Evolutionary conservation across 169 alveolate genomes (phyloP).

Genomic region (Eimeria tenella): DNA sequence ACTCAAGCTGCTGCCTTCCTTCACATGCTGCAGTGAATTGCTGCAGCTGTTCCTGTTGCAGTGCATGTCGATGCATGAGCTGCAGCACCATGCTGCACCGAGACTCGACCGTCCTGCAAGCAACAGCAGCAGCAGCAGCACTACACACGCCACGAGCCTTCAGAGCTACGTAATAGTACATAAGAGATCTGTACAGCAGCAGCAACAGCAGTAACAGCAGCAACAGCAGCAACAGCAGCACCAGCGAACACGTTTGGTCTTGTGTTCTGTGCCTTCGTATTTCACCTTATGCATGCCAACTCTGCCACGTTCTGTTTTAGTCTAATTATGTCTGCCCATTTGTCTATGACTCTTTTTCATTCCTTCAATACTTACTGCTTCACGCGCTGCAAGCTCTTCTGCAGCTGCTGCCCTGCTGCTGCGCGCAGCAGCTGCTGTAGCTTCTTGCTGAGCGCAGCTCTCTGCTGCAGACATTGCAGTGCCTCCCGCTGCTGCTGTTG

Average conservation of each 20-base stretch:
- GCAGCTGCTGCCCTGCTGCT: constrained; percentile 11
- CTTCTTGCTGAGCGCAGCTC: background rate
- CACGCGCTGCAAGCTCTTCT: background rate
- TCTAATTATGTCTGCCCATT: background rate
- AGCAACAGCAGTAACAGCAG: background rate
- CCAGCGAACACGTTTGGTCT: background rate
- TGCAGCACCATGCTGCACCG: constrained; percentile 55
- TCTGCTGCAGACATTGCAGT: constrained; percentile 9
- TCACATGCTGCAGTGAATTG: constrained; percentile 27
- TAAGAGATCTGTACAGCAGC: background rate
- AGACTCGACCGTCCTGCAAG: constrained; percentile 1
- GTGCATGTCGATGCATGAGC: constrained; percentile 50
- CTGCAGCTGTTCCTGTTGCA: constrained; percentile 57
- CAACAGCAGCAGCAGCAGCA: constrained; percentile 57
- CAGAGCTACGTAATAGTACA: too few species aligned
- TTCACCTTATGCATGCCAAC: too few species aligned
- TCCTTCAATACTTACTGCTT: background rate
- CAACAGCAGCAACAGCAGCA: constrained; percentile 6
- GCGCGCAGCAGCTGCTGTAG: constrained; percentile 43
- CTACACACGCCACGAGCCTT: background rate
- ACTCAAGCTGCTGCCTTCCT: background rate
- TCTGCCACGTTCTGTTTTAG: background rate
- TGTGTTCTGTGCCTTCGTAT: too few species aligned
- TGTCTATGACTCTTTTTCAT: background rate
- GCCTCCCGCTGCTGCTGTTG: constrained; percentile 30